Evolutionary conservation across 2,329 filamentous ascomycete species (phyloP).

Genomic region (Alternaria incomplexa): DNA sequence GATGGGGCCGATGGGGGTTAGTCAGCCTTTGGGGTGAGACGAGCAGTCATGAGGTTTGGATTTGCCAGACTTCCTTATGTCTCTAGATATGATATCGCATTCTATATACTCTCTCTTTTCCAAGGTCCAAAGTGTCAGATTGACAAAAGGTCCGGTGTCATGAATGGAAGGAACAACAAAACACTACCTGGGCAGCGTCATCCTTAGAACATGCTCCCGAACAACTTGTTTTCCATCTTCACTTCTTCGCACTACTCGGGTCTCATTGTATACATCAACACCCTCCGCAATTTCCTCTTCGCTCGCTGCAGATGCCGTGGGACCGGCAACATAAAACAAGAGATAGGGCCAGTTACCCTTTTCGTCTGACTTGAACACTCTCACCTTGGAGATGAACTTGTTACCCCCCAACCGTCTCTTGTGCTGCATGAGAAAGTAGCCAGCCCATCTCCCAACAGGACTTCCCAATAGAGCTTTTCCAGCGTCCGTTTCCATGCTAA

Average conservation of each 20-base stretch:
- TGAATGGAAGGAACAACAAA: accelerated
- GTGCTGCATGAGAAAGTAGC: slow-evolving; percentile 21
- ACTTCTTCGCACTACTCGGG: not conserved
- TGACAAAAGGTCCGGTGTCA: too few species aligned
- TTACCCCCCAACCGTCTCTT: slow-evolving; percentile 17
- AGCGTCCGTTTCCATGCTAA: slow-evolving; percentile 19
- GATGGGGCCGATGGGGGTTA: not conserved
- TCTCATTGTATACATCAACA: not conserved
- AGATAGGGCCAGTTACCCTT: slow-evolving; percentile 15
- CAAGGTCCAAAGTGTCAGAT: too few species aligned
- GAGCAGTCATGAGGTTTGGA: too few species aligned
- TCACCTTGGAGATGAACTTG: slow-evolving; percentile 15
- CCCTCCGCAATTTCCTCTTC: too few species aligned
- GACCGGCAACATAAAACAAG: slow-evolving; percentile 11
- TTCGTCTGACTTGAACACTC: slow-evolving; percentile 18
- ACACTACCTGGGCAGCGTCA: not conserved
- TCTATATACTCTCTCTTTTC: too few species aligned
- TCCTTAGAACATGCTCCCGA: slow-evolving; percentile 5
- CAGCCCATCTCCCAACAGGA: slow-evolving; percentile 20
- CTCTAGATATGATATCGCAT: too few species aligned
- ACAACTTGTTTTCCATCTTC: slow-evolving; percentile 1
- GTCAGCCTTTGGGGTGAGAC: not conserved
- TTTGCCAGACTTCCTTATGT: too few species aligned
- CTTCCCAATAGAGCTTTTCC: slow-evolving; percentile 23
- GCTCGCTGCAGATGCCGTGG: not conserved